A percentile compares a stretch with the other conserved stretches of the same genome.
Evolutionary conservation across 2,329 filamentous ascomycete genomes (phyloP).

Genomic region (Zopfia rhizophila): DNA sequence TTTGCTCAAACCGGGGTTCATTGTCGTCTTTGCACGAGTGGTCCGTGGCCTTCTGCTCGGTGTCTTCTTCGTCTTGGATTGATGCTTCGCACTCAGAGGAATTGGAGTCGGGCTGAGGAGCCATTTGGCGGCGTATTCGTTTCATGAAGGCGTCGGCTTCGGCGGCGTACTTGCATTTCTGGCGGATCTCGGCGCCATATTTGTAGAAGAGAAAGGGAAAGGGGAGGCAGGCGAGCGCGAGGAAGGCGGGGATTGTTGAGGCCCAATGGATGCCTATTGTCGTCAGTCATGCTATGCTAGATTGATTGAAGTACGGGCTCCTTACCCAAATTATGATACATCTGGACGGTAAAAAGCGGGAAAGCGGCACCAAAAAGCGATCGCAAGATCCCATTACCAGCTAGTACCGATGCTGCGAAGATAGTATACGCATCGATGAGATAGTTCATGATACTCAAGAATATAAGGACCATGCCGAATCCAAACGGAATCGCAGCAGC

Average conservation of each 20-base stretch:
- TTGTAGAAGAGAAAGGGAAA: slow-evolving; percentile 81
- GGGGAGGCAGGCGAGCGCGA: slow-evolving; percentile 76
- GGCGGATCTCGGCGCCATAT: slow-evolving; percentile 72
- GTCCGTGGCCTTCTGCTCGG: slow-evolving; percentile 28
- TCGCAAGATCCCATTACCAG: slow-evolving; percentile 82
- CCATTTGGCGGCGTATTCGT: slow-evolving; percentile 52
- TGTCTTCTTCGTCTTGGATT: slow-evolving; percentile 43
- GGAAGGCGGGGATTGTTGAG: slow-evolving; percentile 76
- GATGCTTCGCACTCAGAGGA: slow-evolving; percentile 34
- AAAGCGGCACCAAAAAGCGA: slow-evolving; percentile 82
- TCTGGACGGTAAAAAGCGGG: slow-evolving; percentile 80
- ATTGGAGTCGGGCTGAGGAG: slow-evolving; percentile 17
- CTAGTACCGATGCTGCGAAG: slow-evolving; percentile 79
- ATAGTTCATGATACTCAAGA: slow-evolving; percentile 63
- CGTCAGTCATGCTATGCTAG: slow-evolving; percentile 4
- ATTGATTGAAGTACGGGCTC: neutral
- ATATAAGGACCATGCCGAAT: slow-evolving; percentile 72
- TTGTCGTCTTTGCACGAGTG: slow-evolving; percentile 35
- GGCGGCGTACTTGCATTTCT: slow-evolving; percentile 75
- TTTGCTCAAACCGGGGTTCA: slow-evolving; percentile 47
- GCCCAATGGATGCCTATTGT: slow-evolving; percentile 77
- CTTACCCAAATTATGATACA: slow-evolving; percentile 53
- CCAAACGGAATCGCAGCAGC: slow-evolving; percentile 64
- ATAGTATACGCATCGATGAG: slow-evolving; percentile 68
- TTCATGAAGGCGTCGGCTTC: slow-evolving; percentile 71